These are phyloP conservation scores for Setaria viridis DNA, from an alignment of 202 grass and related monocot species.

Conservation along the genomic window DNA sequence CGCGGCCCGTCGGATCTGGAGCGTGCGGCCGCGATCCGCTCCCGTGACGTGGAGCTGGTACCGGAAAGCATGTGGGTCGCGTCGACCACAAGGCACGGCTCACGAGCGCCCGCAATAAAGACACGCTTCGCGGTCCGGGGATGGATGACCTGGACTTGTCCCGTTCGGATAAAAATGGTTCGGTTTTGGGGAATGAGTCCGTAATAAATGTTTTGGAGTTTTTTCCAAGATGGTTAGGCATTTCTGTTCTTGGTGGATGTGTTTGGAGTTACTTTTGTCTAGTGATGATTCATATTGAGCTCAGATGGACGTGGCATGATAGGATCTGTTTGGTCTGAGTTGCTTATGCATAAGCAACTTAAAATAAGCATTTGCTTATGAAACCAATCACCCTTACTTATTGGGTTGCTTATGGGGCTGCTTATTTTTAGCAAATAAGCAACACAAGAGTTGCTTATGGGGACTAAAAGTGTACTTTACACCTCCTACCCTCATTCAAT, in stretches of 20 bases:
- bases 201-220: neutral
- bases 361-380: too few species aligned
- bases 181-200: neutral
- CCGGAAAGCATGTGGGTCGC: neutral
- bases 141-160: neutral
- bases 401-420: too few species aligned
- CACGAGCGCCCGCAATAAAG: neutral
- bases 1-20: slow-evolving; percentile 19
- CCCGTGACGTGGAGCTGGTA: slow-evolving; percentile 46
- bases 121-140: slow-evolving; percentile 24
- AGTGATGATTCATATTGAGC: neutral
- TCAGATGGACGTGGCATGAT: neutral
- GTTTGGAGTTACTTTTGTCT: neutral
- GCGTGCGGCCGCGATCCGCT: neutral
- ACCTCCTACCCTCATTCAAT: too few species aligned
- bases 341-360: too few species aligned
- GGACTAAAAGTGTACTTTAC: too few species aligned
- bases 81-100: slow-evolving; percentile 8
- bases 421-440: too few species aligned
- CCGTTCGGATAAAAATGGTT: neutral
- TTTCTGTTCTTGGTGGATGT: too few species aligned
- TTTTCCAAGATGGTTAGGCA: neutral
- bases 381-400: too few species aligned
- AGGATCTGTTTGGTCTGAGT: too few species aligned
- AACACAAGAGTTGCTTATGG: too few species aligned